Conservation (phyloP, 768 basidiomycete genomes). For the Trametes cingulata region DNA sequence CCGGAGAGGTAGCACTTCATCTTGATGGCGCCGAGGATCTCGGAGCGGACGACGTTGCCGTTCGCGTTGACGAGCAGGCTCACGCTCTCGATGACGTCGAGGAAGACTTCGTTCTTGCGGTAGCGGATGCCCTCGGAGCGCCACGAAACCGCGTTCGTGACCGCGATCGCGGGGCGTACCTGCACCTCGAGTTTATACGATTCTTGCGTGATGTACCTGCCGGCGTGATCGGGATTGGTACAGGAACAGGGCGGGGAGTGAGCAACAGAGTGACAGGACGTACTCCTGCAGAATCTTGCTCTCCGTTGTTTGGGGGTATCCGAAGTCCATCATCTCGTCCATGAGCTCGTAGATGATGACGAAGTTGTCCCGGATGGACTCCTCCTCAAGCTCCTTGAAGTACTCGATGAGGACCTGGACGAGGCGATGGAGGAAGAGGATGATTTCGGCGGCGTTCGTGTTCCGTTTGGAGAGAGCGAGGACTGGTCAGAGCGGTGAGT, state of each 20-base stretch:
- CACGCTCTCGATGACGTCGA: constrained; percentile 97
- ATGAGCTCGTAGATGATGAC: constrained; percentile 98
- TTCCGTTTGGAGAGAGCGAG: constrained; percentile 96
- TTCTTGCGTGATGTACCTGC: constrained; percentile 96
- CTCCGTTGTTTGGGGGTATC: constrained; percentile 98
- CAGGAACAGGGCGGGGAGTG: neutral
- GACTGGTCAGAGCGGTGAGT: constrained; percentile 48
- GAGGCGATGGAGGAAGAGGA: constrained; percentile 93
- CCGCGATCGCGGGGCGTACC: constrained; percentile 91
- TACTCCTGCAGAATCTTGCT: constrained; percentile 98
- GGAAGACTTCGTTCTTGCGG: constrained; percentile 98
- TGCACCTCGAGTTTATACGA: constrained; percentile 95
- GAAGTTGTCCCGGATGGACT: constrained; percentile 98
- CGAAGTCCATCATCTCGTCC: constrained; percentile 99
- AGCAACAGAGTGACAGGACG: constrained; percentile 36
- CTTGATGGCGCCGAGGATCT: constrained; percentile 98
- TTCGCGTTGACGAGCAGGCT: constrained; percentile 96
- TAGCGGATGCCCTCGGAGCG: constrained; percentile 96
- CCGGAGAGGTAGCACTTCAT: constrained; percentile 99
- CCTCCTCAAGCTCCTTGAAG: constrained; percentile 99
- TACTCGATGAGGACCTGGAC: constrained; percentile 94
- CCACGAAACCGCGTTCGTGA: constrained; percentile 99
- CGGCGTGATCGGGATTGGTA: neutral
- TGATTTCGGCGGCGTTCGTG: constrained; percentile 92
- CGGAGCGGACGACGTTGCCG: constrained; percentile 94